phyloP scores from a whole-genome alignment of 176 grass and related monocot species.

The Poa annua region DNA sequence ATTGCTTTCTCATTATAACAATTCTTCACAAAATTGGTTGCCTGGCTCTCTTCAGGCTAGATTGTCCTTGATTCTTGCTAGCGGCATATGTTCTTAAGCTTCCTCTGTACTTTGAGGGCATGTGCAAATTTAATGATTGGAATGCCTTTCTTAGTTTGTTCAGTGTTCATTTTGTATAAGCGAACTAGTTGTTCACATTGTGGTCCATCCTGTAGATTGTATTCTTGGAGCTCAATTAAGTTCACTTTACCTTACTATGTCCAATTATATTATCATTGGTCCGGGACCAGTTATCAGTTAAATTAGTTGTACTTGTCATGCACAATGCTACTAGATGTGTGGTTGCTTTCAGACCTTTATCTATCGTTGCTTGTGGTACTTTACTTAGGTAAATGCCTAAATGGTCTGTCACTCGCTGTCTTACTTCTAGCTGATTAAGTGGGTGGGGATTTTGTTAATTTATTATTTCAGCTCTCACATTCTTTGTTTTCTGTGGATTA shows the following conservation, averaged over 20 bases:
- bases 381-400: slow-evolving; percentile 26
- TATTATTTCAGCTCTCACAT: slow-evolving; percentile 27
- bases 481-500: slow-evolving; percentile 3
- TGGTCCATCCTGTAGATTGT: slow-evolving; percentile 55
- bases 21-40: slow-evolving; percentile 13
- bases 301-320: slow-evolving; percentile 41
- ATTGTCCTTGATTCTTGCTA: slow-evolving; percentile 46
- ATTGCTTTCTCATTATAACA: slow-evolving; percentile 42
- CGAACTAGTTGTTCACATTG: slow-evolving; percentile 47
- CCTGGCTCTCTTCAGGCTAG: slow-evolving; percentile 38
- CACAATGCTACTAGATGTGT: slow-evolving; percentile 37
- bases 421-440: slow-evolving; percentile 48
- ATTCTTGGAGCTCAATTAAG: slow-evolving; percentile 43
- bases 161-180: slow-evolving; percentile 35
- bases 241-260: slow-evolving; percentile 20
- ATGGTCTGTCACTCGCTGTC: slow-evolving; percentile 38
- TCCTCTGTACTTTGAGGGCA: slow-evolving; percentile 49
- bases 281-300: slow-evolving; percentile 48
- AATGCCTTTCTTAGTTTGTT: slow-evolving; percentile 41
- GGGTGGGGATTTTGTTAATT: slow-evolving; percentile 10
- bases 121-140: slow-evolving; percentile 38
- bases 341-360: slow-evolving; percentile 40
- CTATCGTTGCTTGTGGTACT: slow-evolving; percentile 42
- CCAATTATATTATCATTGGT: slow-evolving; percentile 41
- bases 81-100: slow-evolving; percentile 47